These are phyloP conservation scores for Penicillium crystallinum DNA, from an alignment of 495 filamentous ascomycete genomes.

Conservation along the genomic window DNA sequence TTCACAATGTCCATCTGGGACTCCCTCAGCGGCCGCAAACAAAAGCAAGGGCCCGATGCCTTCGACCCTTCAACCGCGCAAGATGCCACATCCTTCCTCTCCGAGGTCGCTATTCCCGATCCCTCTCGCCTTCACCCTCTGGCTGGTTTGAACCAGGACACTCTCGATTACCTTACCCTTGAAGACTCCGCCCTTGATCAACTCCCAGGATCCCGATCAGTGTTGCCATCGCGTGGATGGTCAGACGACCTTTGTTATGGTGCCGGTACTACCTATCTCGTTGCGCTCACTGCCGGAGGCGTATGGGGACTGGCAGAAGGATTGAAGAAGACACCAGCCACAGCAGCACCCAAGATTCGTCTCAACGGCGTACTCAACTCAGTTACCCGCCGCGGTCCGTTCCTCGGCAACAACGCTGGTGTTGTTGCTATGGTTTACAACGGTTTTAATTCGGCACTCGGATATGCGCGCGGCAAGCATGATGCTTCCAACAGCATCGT, in stretches of 20 bases:
- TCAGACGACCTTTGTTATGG: constrained; percentile 98
- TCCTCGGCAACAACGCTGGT: constrained; percentile 90
- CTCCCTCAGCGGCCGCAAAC: constrained; percentile 77
- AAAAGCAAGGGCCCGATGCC: constrained; percentile 51
- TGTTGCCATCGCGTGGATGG: constrained; percentile 91
- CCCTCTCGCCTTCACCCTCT: constrained; percentile 88
- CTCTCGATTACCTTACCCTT: constrained; percentile 87
- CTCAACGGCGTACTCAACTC: constrained; percentile 92
- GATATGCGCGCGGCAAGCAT: constrained; percentile 81
- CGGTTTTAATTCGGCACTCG: constrained; percentile 85
- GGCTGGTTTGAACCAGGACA: constrained; percentile 84
- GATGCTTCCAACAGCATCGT: constrained; percentile 82
- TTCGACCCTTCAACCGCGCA: constrained; percentile 66
- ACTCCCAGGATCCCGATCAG: constrained; percentile 78
- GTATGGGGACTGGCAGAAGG: constrained; percentile 90
- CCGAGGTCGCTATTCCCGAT: constrained; percentile 65
- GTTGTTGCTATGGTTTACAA: constrained; percentile 95
- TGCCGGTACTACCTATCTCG: constrained; percentile 86
- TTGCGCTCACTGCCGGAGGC: constrained; percentile 79
- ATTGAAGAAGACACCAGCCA: constrained; percentile 61
- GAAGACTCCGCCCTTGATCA: constrained; percentile 87
- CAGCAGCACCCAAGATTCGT: constrained; percentile 80
- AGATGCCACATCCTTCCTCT: constrained; percentile 79
- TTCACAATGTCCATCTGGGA: constrained; percentile 78
- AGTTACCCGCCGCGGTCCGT: constrained; percentile 88